phyloP scores from a whole-genome alignment of 1,284 basidiomycete species.

The Rhodotorula sp. region DNA sequence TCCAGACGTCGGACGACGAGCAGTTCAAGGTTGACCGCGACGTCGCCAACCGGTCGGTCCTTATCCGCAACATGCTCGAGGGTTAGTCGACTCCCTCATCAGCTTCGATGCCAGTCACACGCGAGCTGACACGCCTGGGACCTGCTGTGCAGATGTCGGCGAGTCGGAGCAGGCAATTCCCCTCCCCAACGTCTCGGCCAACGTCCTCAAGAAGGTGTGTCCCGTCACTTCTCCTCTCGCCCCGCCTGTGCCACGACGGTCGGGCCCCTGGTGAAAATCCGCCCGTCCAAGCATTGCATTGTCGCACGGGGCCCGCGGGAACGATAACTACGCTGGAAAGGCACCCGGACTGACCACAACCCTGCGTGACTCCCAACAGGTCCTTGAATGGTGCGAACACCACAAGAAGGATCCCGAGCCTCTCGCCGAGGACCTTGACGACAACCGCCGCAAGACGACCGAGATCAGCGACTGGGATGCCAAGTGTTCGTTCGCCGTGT shows the following conservation, averaged over 20 bases:
- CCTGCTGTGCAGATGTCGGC: constrained; percentile 69
- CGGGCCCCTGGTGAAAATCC: neutral
- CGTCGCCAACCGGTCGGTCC: constrained; percentile 81
- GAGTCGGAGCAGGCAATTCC: constrained; percentile 88
- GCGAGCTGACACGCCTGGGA: neutral
- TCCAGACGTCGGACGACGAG: constrained; percentile 81
- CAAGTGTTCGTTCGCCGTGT: constrained; percentile 61
- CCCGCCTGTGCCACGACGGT: neutral
- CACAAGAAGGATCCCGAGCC: constrained; percentile 95
- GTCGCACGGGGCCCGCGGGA: neutral
- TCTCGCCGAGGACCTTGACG: constrained; percentile 69
- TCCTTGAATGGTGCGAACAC: constrained; percentile 98
- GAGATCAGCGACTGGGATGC: constrained; percentile 99
- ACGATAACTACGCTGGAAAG: neutral
- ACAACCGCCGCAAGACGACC: constrained; percentile 93
- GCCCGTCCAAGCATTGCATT: too few relatives aligned
- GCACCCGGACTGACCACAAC: too few relatives aligned
- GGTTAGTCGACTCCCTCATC: constrained; percentile 58
- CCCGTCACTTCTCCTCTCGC: neutral
- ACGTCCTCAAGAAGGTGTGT: constrained; percentile 88
- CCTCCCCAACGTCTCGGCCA: constrained; percentile 92
- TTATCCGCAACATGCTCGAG: constrained; percentile 99
- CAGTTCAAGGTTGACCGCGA: constrained; percentile 90
- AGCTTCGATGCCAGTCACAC: neutral
- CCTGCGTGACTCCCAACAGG: constrained; percentile 55